phyloP scores from a whole-genome alignment of 2,329 filamentous ascomycete species.

The Ascochyta viciae-villosae region DNA sequence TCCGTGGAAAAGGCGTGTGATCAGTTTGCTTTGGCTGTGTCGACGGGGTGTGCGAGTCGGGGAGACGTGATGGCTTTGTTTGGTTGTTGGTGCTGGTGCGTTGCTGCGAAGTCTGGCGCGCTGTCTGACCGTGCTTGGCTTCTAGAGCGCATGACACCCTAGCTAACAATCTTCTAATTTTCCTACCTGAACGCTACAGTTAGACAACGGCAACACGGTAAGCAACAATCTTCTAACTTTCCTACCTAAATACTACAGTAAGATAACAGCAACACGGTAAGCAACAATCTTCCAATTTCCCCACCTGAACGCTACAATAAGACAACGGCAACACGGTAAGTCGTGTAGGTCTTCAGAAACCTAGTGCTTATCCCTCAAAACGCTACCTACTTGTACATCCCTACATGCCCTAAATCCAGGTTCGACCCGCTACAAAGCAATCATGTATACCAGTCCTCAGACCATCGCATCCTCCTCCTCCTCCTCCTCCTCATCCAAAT shows the following conservation, averaged over 20 bases:
- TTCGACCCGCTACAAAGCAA: background rate
- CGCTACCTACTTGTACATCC: background rate
- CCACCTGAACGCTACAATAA: too few species aligned
- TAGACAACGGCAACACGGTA: too few species aligned
- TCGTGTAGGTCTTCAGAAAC: too few species aligned
- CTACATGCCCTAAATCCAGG: background rate
- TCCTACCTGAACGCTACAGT: too few species aligned
- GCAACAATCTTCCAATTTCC: too few species aligned
- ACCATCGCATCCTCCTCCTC: constrained; percentile 18
- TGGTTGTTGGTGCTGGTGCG: background rate
- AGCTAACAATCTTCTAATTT: too few species aligned
- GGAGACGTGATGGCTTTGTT: background rate
- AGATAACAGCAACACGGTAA: too few species aligned
- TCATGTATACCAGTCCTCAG: background rate
- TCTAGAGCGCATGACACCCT: background rate
- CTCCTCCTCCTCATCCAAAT: background rate
- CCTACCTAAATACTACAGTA: too few species aligned
- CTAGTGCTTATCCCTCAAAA: too few species aligned
- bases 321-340: too few species aligned
- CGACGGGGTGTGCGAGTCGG: background rate
- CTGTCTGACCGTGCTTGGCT: background rate
- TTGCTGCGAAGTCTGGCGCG: background rate
- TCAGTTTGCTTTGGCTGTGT: background rate
- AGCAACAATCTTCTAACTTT: too few species aligned
- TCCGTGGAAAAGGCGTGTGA: background rate